Evolutionary conservation across 2,329 filamentous ascomycete species (phyloP), one percentile per base, ranked within the genome.

Genomic region (Golovinomyces cichoracearum): DNA sequence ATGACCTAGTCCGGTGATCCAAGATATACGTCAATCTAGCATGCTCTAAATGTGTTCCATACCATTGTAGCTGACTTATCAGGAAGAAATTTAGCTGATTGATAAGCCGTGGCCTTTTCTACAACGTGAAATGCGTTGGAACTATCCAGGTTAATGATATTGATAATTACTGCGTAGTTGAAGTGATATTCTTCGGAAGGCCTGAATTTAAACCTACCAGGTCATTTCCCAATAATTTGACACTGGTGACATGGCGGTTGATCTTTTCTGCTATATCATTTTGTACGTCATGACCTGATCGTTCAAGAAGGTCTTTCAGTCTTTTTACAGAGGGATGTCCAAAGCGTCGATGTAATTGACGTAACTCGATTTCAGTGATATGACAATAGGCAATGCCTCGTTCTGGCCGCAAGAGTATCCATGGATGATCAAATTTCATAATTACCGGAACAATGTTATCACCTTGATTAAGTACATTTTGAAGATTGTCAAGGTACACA

Each of bases 181-280:
- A 50, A 48, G 6, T 48, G 12, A 19, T 19, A 27, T 17, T 48
- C 19, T 23, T 41, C 19, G 9, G 23, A 19, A 15, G 5, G 31
- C n/a, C 49, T 49, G 9, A 50, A 45, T 6, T 52, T 49, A 26
- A 52, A 51, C 37, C 52, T 47, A n/a, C 53, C 55, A 27, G 51
- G 49, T 10, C 52, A 51, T 7, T 54, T 44, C 5, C 50, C 45
- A 4, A 2, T 53, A 53, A 33, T 54, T 55, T 40, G 60, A 56
- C 4, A 59, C 35, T 38, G 35, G 17, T 38, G 17, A 17, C 17
- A 38, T 19, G 17, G 3, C 17, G 4, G 21, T 2, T 38, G 4
- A 38, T 21, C 10, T 38, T 38, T 17, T 38, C 10, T 4, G 21
- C 9, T 10, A 38, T 2, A 10, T 38, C 1, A 10, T 17, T 19